These are phyloP conservation scores for Diaporthe citri DNA, from an alignment of 2,329 filamentous ascomycete genomes.

Conservation along the genomic window DNA sequence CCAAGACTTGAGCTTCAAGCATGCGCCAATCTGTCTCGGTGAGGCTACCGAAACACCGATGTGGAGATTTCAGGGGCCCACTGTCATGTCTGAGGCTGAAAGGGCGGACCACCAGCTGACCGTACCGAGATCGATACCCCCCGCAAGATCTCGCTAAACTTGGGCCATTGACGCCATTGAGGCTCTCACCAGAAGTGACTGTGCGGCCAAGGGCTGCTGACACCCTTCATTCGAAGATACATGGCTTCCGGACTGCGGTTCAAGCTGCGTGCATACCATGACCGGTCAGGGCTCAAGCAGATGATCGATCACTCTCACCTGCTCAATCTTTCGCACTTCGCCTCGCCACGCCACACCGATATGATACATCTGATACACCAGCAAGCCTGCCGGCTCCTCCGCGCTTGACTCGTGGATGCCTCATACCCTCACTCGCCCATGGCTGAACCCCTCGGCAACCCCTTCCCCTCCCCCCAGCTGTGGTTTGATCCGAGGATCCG, in stretches of 20 bases:
- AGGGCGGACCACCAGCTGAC: slow-evolving; percentile 16
- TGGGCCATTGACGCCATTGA: not conserved
- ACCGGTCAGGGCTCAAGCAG: not conserved
- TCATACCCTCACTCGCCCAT: slow-evolving; percentile 1
- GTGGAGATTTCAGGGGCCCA: slow-evolving; percentile 26
- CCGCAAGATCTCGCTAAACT: not conserved
- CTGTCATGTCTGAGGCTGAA: slow-evolving; percentile 3
- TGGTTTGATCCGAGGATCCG: slow-evolving; percentile 30
- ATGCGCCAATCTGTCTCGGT: slow-evolving; percentile 27
- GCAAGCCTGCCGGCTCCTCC: slow-evolving; percentile 7
- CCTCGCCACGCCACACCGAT: slow-evolving; percentile 15
- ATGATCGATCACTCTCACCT: not conserved
- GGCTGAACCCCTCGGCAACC: slow-evolving; percentile 15
- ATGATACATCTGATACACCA: slow-evolving; percentile 27
- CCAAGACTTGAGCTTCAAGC: slow-evolving; percentile 28
- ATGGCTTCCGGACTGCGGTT: not conserved
- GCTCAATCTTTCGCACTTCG: slow-evolving; percentile 5
- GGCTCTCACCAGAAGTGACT: not conserved
- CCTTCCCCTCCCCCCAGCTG: slow-evolving; percentile 12
- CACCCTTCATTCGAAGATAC: not conserved
- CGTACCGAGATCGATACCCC: slow-evolving; percentile 3
- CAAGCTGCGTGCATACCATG: not conserved
- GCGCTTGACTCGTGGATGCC: slow-evolving; percentile 21
- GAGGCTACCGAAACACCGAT: slow-evolving; percentile 26
- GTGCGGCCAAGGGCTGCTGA: not conserved